phyloP scores from a whole-genome alignment of 495 filamentous ascomycete genomes.

The Astrocystis sublimbata region DNA sequence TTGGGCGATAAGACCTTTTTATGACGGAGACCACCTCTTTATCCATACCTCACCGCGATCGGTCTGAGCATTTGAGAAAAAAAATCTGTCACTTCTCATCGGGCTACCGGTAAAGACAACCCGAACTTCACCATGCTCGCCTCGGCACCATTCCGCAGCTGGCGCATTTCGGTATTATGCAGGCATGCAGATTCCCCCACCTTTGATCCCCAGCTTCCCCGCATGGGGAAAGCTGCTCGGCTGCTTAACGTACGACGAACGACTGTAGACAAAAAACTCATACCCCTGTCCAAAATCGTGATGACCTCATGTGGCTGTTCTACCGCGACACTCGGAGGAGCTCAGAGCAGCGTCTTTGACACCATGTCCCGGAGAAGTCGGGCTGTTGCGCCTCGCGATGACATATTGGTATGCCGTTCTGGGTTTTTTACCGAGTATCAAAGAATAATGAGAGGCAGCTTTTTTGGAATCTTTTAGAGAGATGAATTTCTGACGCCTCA shows the following conservation, averaged over 20 bases:
- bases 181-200: neutral
- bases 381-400: too few relatives aligned
- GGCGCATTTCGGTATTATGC: too few relatives aligned
- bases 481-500: neutral
- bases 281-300: neutral
- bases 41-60: too few relatives aligned
- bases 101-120: neutral
- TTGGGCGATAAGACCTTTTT: too few relatives aligned
- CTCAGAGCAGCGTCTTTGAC: too few relatives aligned
- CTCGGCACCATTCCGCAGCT: neutral
- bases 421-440: too few relatives aligned
- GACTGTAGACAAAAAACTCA: neutral
- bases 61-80: neutral
- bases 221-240: neutral
- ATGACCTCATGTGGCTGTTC: too few relatives aligned
- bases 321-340: too few relatives aligned
- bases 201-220: neutral
- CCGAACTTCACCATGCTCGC: neutral
- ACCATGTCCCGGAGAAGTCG: too few relatives aligned
- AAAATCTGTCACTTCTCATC: neutral
- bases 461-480: too few relatives aligned
- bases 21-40: neutral
- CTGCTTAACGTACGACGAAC: neutral
- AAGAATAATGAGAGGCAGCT: too few relatives aligned
- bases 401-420: too few relatives aligned